These are phyloP conservation scores for Geotrichum histeridarum DNA, from an alignment of 1,139 yeast genomes.

Conservation along the genomic window DNA sequence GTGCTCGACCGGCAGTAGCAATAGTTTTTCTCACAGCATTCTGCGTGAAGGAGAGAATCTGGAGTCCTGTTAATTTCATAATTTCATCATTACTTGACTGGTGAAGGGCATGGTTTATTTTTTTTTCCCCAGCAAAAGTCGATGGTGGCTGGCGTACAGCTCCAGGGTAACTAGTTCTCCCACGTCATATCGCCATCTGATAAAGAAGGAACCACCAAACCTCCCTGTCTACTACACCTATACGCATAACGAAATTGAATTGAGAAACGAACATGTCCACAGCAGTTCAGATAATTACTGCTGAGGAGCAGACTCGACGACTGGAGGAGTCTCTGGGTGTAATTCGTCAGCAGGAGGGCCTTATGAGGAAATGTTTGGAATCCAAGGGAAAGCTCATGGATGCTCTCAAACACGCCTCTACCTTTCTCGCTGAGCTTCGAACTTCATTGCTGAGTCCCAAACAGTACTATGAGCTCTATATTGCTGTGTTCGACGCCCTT, in stretches of 20 bases:
- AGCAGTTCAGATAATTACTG: constrained; percentile 18
- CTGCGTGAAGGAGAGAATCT: background rate
- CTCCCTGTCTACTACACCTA: background rate
- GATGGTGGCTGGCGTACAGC: background rate
- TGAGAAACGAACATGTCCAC: constrained; percentile 16
- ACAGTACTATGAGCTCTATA: constrained; percentile 88
- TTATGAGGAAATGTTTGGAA: constrained; percentile 74
- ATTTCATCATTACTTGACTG: background rate
- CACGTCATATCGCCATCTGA: constrained; percentile 4
- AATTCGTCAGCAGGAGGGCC: constrained; percentile 65
- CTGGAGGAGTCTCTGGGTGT: constrained; percentile 52
- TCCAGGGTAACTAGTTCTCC: constrained; percentile 4
- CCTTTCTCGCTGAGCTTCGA: constrained; percentile 75
- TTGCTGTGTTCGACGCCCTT: constrained; percentile 77
- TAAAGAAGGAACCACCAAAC: background rate
- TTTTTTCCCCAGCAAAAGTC: background rate
- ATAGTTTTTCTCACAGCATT: constrained; percentile 8
- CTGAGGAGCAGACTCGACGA: constrained; percentile 20
- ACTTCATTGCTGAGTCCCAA: constrained; percentile 76
- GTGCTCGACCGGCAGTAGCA: background rate
- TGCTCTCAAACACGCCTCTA: constrained; percentile 82
- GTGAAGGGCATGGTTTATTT: background rate
- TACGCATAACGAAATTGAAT: background rate
- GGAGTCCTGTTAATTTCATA: constrained; percentile 3
- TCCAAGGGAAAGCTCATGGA: constrained; percentile 69